Conservation (phyloP, 441 rosid genomes). For the Eutrema salsugineum region DNA sequence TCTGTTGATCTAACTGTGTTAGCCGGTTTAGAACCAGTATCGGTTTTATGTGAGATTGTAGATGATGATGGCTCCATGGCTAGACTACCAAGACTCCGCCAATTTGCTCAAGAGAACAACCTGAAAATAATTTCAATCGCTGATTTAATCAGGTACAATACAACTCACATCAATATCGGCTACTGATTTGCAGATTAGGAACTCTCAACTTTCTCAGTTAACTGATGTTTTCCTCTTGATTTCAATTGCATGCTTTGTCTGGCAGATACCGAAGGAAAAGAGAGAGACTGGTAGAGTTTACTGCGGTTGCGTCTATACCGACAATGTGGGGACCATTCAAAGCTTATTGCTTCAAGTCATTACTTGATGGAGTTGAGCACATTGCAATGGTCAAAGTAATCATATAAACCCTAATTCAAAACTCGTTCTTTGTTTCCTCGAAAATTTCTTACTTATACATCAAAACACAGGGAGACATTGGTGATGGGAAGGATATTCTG, state of each 20-base stretch:
- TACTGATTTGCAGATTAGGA: not conserved
- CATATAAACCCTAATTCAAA: not conserved
- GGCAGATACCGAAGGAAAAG: conserved; percentile 61
- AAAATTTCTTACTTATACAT: not conserved
- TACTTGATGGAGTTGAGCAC: conserved; percentile 70
- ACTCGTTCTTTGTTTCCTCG: not conserved
- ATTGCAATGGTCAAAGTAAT: conserved; percentile 76
- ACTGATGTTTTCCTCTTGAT: not conserved
- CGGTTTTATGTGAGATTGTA: conserved; percentile 60
- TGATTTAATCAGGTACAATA: conserved; percentile 53
- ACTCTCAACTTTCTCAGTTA: not conserved
- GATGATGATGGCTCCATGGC: conserved; percentile 83
- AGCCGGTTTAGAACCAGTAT: conserved; percentile 54
- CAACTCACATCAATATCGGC: not conserved
- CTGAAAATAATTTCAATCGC: conserved; percentile 62
- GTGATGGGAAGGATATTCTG: conserved; percentile 53
- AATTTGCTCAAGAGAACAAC: conserved; percentile 47
- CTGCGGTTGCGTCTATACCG: conserved; percentile 53
- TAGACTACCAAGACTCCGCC: conserved; percentile 54
- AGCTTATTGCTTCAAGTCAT: conserved; percentile 57
- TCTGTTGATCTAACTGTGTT: conserved; percentile 58
- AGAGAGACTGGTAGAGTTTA: conserved; percentile 54
- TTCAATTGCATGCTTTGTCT: not conserved
- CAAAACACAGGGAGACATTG: conserved; percentile 44
- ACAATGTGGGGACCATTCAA: conserved; percentile 70